A percentile compares a stretch with the other conserved stretches of the same genome.
phyloP scores from a whole-genome alignment of 139 green algal species.

The Trebouxia sp. region DNA sequence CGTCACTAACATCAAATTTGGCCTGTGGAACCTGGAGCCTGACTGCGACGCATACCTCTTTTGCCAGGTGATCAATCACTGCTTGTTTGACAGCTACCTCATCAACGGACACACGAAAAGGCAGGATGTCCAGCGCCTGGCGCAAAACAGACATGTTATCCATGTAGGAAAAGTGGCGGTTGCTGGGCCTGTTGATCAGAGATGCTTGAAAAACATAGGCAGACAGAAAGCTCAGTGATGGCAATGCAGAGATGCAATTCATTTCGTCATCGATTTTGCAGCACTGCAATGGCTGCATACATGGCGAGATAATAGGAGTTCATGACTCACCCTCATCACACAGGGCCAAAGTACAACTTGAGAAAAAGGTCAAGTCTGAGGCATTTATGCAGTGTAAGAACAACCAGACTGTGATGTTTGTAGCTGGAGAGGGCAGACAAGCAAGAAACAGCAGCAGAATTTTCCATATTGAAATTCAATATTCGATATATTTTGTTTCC shows the following conservation, averaged over 20 bases:
- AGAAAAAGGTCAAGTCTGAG: conserved; percentile 20
- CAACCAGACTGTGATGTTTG: conserved; percentile 16
- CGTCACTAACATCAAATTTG: conserved; percentile 20
- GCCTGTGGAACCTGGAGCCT: conserved; percentile 10
- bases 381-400: conserved; percentile 6
- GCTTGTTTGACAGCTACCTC: conserved; percentile 23
- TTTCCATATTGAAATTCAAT: conserved; percentile 13
- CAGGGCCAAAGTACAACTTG: conserved; percentile 3
- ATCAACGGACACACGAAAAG: conserved; percentile 15
- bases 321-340: too few relatives aligned
- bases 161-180: conserved; percentile 9
- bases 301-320: conserved; percentile 9
- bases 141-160: conserved; percentile 9
- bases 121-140: conserved; percentile 19
- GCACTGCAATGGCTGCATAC: conserved; percentile 22
- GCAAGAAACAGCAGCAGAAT: conserved; percentile 18
- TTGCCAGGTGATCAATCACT: conserved; percentile 25
- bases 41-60: conserved; percentile 22
- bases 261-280: conserved; percentile 23
- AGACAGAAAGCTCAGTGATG: conserved; percentile 6
- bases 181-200: conserved; percentile 18
- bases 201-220: conserved; percentile 22
- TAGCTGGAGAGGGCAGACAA: conserved; percentile 20
- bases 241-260: conserved; percentile 11
- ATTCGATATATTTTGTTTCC: conserved; percentile 11